phyloP scores from a whole-genome alignment of 23 red algal species.

The Gracilaria domingensis region DNA sequence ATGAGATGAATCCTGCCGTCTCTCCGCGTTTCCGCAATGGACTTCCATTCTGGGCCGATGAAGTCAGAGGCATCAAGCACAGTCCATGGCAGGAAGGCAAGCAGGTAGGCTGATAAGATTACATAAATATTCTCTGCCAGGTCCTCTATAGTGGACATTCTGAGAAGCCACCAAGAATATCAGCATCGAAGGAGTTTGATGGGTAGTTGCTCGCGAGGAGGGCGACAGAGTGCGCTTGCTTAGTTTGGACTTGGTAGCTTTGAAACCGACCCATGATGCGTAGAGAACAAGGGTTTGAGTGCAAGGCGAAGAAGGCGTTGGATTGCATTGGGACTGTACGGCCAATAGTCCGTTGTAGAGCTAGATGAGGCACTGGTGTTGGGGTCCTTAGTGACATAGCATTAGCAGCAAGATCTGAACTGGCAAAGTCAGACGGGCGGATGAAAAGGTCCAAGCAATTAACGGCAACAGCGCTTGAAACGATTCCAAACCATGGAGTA shows the following conservation, averaged over 20 bases:
- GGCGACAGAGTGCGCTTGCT: neutral
- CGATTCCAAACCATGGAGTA: neutral
- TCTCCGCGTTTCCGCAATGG: neutral
- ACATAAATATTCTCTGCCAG: slow-evolving; percentile 44
- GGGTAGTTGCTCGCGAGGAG: neutral
- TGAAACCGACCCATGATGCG: neutral
- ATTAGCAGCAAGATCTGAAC: neutral
- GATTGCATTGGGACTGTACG: neutral
- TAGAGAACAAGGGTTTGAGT: neutral
- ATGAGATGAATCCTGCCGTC: slow-evolving; percentile 18
- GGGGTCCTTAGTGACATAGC: neutral
- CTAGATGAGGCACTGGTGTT: neutral
- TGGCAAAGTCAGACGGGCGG: neutral
- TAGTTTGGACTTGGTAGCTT: neutral
- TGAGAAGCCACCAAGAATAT: neutral
- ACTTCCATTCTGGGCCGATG: slow-evolving; percentile 52
- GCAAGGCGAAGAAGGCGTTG: neutral
- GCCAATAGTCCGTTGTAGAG: neutral
- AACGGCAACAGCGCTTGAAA: neutral
- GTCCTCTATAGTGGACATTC: slow-evolving; percentile 1
- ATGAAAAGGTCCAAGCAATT: neutral
- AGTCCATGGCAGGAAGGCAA: slow-evolving; percentile 65
- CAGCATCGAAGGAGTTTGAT: neutral
- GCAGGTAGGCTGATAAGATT: slow-evolving; percentile 50
- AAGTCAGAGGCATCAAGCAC: slow-evolving; percentile 41